A percentile compares a stretch with the other conserved stretches of the same genome.
phyloP scores from a whole-genome alignment of 2,329 filamentous ascomycete genomes.

The Ophiostoma novo-ulmi region DNA sequence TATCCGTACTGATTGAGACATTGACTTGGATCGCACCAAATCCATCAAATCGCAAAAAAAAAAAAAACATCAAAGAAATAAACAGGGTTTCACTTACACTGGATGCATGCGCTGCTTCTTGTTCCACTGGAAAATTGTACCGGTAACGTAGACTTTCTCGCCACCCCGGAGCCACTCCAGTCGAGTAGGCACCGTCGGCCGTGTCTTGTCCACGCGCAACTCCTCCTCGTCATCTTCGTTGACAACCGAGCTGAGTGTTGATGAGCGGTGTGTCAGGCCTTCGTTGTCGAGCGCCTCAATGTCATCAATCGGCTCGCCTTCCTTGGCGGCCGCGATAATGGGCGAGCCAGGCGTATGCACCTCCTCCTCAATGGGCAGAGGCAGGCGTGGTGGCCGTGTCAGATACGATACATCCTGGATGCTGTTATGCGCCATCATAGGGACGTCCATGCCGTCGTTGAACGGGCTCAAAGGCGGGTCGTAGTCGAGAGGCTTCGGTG shows the following conservation, averaged over 20 bases:
- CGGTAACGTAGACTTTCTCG: slow-evolving; percentile 92
- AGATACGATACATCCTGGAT: slow-evolving; percentile 60
- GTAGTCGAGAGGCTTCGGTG: slow-evolving; percentile 30
- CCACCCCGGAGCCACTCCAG: slow-evolving; percentile 81
- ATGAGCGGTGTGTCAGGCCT: slow-evolving; percentile 50
- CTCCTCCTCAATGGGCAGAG: slow-evolving; percentile 90
- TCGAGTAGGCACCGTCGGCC: slow-evolving; percentile 73
- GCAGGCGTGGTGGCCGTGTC: slow-evolving; percentile 76
- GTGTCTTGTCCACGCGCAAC: slow-evolving; percentile 66
- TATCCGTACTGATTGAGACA: neutral
- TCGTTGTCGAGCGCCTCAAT: slow-evolving; percentile 47
- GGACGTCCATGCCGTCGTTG: slow-evolving; percentile 38
- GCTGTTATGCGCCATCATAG: slow-evolving; percentile 50
- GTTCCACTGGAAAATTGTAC: slow-evolving; percentile 96
- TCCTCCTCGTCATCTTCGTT: slow-evolving; percentile 63
- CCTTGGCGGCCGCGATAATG: slow-evolving; percentile 68
- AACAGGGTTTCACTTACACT: slow-evolving; percentile 59
- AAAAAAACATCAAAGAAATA: neutral
- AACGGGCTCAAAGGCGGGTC: slow-evolving; percentile 33
- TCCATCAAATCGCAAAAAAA: neutral
- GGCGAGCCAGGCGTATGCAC: slow-evolving; percentile 84
- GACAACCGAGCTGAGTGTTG: slow-evolving; percentile 56
- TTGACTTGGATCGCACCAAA: slow-evolving; percentile 10
- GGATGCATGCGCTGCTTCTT: slow-evolving; percentile 82
- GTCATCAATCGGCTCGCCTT: slow-evolving; percentile 43